phyloP scores from a whole-genome alignment of 2,329 filamentous ascomycete species.

The Neonectria ditissima region DNA sequence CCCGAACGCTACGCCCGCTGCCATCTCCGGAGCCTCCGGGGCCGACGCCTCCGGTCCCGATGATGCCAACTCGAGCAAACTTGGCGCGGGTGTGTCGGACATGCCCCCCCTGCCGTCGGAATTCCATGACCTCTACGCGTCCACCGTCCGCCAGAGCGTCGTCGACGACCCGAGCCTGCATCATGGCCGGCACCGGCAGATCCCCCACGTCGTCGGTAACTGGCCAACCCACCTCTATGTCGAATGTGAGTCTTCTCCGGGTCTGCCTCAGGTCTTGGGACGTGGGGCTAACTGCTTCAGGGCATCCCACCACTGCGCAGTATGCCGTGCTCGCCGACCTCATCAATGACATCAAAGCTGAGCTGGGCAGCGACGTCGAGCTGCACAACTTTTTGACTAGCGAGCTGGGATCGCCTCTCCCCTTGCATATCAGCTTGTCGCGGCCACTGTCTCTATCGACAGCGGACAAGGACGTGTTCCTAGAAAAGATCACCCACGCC shows the following conservation, averaged over 20 bases:
- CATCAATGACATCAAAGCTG: slow-evolving; percentile 52
- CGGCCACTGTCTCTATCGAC: slow-evolving; percentile 81
- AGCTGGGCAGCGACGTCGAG: slow-evolving; percentile 48
- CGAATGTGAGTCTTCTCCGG: slow-evolving; percentile 76
- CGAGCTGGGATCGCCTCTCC: slow-evolving; percentile 80
- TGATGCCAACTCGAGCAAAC: slow-evolving; percentile 18
- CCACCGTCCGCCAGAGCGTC: slow-evolving; percentile 80
- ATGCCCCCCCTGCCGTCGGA: slow-evolving; percentile 81
- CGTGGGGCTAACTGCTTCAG: slow-evolving; percentile 49
- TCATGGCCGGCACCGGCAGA: slow-evolving; percentile 83
- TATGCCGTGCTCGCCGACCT: slow-evolving; percentile 60
- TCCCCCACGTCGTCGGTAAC: slow-evolving; percentile 86
- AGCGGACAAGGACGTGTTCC: slow-evolving; percentile 77
- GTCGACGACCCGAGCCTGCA: slow-evolving; percentile 87
- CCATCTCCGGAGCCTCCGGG: background rate
- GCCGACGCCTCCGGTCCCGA: slow-evolving; percentile 14
- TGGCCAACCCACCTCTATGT: slow-evolving; percentile 95
- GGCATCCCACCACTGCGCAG: slow-evolving; percentile 65
- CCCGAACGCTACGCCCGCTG: background rate
- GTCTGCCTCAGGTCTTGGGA: background rate
- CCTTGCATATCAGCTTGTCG: slow-evolving; percentile 92
- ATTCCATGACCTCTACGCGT: slow-evolving; percentile 92
- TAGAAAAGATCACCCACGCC: slow-evolving; percentile 62
- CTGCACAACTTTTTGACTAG: slow-evolving; percentile 80
- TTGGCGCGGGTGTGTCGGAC: slow-evolving; percentile 31